Percentiles rank a stretch among this genome's conserved stretches.
Conservation (phyloP, 2,329 filamentous ascomycete genomes). For the Thermoascus crustaceus region DNA sequence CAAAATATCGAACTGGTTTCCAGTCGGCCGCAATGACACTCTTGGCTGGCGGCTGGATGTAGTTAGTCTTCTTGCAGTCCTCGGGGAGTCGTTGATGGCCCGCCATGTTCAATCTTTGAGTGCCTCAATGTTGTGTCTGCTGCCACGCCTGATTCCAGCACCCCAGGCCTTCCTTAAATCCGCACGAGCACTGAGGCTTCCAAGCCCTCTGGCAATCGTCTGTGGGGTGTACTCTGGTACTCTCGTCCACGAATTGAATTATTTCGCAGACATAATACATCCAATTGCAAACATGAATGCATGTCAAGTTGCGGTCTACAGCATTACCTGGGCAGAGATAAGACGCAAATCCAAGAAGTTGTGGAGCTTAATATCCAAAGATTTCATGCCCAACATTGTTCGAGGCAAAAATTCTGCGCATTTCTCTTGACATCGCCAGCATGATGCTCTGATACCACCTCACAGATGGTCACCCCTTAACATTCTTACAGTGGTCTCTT, state of each 20-base stretch:
- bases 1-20: too few relatives aligned
- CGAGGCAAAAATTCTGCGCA: too few relatives aligned
- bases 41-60: constrained; percentile 51
- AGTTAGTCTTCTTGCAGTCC: constrained; percentile 55
- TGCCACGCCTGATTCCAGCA: constrained; percentile 55
- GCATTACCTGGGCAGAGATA: not conserved
- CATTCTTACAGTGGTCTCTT: constrained; percentile 45
- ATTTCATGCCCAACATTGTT: too few relatives aligned
- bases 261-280: constrained; percentile 55
- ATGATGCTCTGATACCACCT: not conserved
- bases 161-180: constrained; percentile 55
- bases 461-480: constrained; percentile 33
- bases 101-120: constrained; percentile 53
- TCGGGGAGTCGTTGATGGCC: constrained; percentile 52
- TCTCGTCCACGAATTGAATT: constrained; percentile 48
- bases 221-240: constrained; percentile 53
- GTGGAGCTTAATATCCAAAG: too few relatives aligned
- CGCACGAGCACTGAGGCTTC: constrained; percentile 47
- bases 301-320: not conserved
- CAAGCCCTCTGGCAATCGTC: constrained; percentile 47
- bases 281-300: constrained; percentile 35
- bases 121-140: constrained; percentile 48
- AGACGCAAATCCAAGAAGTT: too few relatives aligned
- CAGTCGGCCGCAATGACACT: constrained; percentile 1
- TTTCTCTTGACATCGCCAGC: not conserved